Base-by-base conservation (phyloP, 2,329 filamentous ascomycete genomes). In the Neofusicoccum sp. region DNA sequence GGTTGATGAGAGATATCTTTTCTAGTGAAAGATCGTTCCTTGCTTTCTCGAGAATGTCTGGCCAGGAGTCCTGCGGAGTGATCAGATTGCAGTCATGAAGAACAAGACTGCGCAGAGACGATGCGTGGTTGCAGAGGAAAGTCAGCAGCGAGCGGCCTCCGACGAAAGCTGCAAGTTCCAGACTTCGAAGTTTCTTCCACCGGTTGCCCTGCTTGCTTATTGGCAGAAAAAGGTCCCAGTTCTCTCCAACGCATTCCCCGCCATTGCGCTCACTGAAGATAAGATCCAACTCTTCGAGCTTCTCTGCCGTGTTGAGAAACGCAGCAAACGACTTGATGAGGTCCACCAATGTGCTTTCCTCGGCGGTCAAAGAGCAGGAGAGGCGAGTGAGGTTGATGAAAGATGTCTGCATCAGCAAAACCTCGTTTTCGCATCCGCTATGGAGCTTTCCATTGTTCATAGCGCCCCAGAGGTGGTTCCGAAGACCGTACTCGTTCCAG, bases 1-100 rank as follows among this genome's bases (percentile, higher is more conserved):
- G 49, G 24, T 53, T 53, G 24, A 43, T 4, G 1, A 54, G 51
- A 14, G 33, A 31, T 8, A 54, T 43, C 1, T 36, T 41, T 14
- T 54, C 51, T n/a, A 54, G 8, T 1, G 36, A 30, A 31, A 54
- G 51, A 4, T 30, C n/a, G 1, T 43, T 26, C n/a, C 51, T 31
- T 9, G 51, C 26, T 5, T 54, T 24, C n/a, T 31, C 36, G 14
- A 54, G 26, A 2, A 54, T 24, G 14, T 41, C 51, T 24, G 51
- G 51, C 51, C 51, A 54, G 6, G 51, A 54, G 24, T 54, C 51
- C 14, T 54, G 20, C 5, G 51, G 34, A 1, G 51, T 41, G 8
- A 43, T n/a, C n/a, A 54, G 51, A 33, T 54, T 43, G 51, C 51
- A 54, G 20, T 41, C 36, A 14, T 54, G 38, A 9, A 54, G 51